Percentiles rank a stretch among this genome's conserved stretches.
phyloP scores from a whole-genome alignment of 2,329 filamentous ascomycete genomes.

The Metarhizium guizhouense region DNA sequence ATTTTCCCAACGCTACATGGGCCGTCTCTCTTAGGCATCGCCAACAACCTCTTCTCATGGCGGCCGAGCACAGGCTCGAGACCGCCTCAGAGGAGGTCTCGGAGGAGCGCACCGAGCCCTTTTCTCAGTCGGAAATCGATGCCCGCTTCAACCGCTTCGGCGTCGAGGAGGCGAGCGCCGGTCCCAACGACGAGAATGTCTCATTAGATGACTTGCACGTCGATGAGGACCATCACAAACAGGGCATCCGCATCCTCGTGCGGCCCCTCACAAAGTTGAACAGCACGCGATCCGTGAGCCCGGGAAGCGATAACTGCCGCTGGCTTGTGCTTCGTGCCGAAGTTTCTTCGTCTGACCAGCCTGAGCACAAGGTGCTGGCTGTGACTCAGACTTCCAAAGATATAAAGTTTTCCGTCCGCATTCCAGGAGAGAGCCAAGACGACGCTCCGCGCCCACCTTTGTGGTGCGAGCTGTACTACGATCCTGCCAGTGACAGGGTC shows the following conservation, averaged over 20 bases:
- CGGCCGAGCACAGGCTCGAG: constrained; percentile 36
- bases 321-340: constrained; percentile 49
- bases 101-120: constrained; percentile 49
- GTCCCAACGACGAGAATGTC: constrained; percentile 32
- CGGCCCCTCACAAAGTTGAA: constrained; percentile 43
- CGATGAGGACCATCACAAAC: constrained; percentile 42
- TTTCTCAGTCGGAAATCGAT: constrained; percentile 47
- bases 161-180: constrained; percentile 32
- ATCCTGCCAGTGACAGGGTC: constrained; percentile 48
- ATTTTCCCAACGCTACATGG: constrained; percentile 2
- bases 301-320: constrained; percentile 46
- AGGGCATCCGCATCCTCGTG: constrained; percentile 49
- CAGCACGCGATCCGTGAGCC: constrained; percentile 44
- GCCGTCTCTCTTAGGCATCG: constrained; percentile 3
- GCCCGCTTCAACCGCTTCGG: constrained; percentile 36
- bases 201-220: constrained; percentile 44
- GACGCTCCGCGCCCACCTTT: constrained; percentile 36
- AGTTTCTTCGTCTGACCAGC: constrained; percentile 39
- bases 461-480: constrained; percentile 54
- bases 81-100: constrained; percentile 28
- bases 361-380: constrained; percentile 48
- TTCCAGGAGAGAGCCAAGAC: constrained; percentile 38
- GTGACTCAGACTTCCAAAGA: constrained; percentile 52
- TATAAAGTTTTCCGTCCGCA: constrained; percentile 50
- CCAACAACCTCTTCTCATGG: constrained; percentile 16